Percentiles rank a stretch among this genome's conserved stretches.
Conservation (phyloP, 139 green algal genomes). For the Chara braunii region DNA sequence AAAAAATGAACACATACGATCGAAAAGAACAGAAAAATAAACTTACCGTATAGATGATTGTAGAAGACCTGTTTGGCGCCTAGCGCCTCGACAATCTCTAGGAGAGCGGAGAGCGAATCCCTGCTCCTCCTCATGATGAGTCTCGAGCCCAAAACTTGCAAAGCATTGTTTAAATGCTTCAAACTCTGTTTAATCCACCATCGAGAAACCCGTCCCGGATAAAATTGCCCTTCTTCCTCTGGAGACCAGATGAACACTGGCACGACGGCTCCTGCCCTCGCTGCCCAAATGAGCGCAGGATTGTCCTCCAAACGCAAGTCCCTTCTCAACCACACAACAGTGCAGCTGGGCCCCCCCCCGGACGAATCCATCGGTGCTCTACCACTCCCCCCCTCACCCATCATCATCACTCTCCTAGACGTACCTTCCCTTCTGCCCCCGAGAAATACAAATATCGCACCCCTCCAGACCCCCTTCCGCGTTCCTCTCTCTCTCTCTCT, state of each 20-base stretch:
- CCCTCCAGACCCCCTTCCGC: too few species aligned
- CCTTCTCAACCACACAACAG: slow-evolving; percentile 35
- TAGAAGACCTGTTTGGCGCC: slow-evolving; percentile 67
- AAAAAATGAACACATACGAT: too few species aligned
- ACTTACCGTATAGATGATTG: slow-evolving; percentile 78
- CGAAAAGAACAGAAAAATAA: neutral
- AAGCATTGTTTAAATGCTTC: slow-evolving; percentile 42
- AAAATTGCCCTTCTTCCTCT: slow-evolving; percentile 91
- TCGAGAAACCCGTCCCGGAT: slow-evolving; percentile 55
- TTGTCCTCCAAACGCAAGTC: slow-evolving; percentile 39
- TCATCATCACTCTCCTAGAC: too few species aligned
- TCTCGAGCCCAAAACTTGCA: slow-evolving; percentile 59
- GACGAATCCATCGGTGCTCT: too few species aligned
- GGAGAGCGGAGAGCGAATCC: slow-evolving; percentile 52
- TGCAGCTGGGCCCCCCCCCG: too few species aligned
- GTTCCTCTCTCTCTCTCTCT: too few species aligned
- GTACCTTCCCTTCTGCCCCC: too few species aligned
- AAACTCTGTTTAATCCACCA: slow-evolving; percentile 52
- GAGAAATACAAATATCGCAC: too few species aligned
- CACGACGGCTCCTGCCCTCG: slow-evolving; percentile 36
- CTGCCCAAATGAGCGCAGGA: slow-evolving; percentile 38
- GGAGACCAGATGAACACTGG: slow-evolving; percentile 81
- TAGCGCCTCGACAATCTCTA: slow-evolving; percentile 51
- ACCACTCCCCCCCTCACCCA: too few species aligned
- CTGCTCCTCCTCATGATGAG: slow-evolving; percentile 56